Base-by-base conservation (phyloP, 2,329 filamentous ascomycete genomes). In the Lachnellula subtilissima region DNA sequence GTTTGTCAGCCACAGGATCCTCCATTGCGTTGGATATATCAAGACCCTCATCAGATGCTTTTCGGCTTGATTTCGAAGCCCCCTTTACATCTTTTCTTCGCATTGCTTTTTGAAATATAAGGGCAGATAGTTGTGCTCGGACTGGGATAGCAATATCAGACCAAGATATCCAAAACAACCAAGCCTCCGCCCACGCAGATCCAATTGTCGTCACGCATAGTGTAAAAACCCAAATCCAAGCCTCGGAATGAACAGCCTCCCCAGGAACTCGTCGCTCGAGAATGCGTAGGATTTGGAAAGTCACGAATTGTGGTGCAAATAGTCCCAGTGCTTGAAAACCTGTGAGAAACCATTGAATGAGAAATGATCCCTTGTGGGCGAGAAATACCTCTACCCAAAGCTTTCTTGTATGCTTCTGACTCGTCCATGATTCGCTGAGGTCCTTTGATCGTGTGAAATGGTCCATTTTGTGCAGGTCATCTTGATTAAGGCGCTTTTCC, bases 31-130 rank as follows among this genome's bases (percentile, higher is more conserved):
- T 48, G 69, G 69, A 54, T 9, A 71, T 62, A 45, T 70, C 68
- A 14, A 63, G 39, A n/a, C 56, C 59, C 22, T 61, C 56, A 19
- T 54, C 55, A 15, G 56, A 55, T 8, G 63, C 64, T n/a, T 67
- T 66, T 36, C 74, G 72, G 49, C 75, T 75, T 46, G 70, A 76
- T 65, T 80, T 84, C 37, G 75, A 65, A 6, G 67, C 76, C 11
- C 82, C 80, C 68, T 91, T 90, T 42, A 89, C 82, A 69, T 92
- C 89, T 68, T 93, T 93, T 49, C 86, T 81, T 45, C 86, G 80
- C 77, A 91, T 83, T 0, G 87, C 82, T 69, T 94, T 94, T 57
- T 86, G 81, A 64, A 92, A 93, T 15, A 93, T 81, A 7, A 91
- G 76, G 0, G 87, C 80, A 1, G 86, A 84, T 2, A 94, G 73